phyloP scores from a whole-genome alignment of 192 early-diverging fungal species.

The Chytriomyces sp. region DNA sequence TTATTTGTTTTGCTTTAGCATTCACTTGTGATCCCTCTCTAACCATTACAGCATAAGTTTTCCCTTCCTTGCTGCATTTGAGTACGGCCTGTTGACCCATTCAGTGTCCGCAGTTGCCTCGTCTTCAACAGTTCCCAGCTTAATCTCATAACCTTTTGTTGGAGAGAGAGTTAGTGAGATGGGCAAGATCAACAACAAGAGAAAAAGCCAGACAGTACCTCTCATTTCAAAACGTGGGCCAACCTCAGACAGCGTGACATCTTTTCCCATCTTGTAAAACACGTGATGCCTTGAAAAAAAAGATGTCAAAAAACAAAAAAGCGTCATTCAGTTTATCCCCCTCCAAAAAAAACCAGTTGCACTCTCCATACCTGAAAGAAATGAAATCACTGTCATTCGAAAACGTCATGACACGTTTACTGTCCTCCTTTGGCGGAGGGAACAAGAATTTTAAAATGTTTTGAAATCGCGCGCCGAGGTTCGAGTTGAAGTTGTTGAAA shows the following conservation, averaged over 20 bases:
- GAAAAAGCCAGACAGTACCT: slow-evolving; percentile 53
- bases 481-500: slow-evolving; percentile 91
- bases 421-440: slow-evolving; percentile 96
- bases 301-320: slow-evolving; percentile 25
- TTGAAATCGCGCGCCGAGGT: slow-evolving; percentile 76
- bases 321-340: neutral
- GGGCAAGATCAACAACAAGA: neutral
- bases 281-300: slow-evolving; percentile 81
- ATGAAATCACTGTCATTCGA: slow-evolving; percentile 95
- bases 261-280: slow-evolving; percentile 87
- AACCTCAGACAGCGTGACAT: slow-evolving; percentile 94
- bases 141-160: slow-evolving; percentile 86
- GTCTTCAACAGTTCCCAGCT: slow-evolving; percentile 92
- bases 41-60: slow-evolving; percentile 42
- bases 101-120: slow-evolving; percentile 90
- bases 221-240: slow-evolving; percentile 98
- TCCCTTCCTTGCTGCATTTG: slow-evolving; percentile 77
- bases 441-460: slow-evolving; percentile 96
- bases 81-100: slow-evolving; percentile 93
- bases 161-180: neutral
- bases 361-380: slow-evolving; percentile 75
- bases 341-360: neutral
- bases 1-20: neutral
- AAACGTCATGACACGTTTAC: slow-evolving; percentile 97
- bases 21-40: neutral